Conservation (phyloP, 1,284 basidiomycete species). For the Ustilago loliicola region DNA sequence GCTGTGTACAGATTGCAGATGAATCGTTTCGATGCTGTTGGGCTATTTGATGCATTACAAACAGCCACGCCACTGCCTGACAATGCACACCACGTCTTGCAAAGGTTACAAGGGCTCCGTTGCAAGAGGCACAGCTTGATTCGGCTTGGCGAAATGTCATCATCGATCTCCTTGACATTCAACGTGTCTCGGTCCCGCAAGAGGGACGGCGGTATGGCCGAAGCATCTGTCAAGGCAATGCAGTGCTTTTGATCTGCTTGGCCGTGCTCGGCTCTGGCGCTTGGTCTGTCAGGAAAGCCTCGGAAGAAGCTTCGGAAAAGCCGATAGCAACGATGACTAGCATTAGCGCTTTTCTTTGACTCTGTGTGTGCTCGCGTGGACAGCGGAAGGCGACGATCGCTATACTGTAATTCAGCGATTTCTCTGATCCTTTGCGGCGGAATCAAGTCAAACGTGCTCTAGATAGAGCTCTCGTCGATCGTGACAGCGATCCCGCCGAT, state of each 20-base stretch:
- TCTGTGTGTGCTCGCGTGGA: not conserved
- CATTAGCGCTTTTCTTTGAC: not conserved
- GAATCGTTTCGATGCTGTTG: not conserved
- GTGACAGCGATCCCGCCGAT: slow-evolving; percentile 1
- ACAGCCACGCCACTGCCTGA: not conserved
- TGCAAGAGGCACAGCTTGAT: not conserved
- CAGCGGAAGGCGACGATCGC: not conserved
- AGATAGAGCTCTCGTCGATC: slow-evolving; percentile 1
- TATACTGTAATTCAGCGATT: not conserved
- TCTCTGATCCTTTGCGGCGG: not conserved
- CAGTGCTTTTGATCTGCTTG: not conserved
- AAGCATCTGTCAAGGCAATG: too few species aligned
- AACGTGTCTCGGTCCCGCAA: too few species aligned
- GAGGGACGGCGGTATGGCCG: too few species aligned
- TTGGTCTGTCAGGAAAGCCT: slow-evolving; percentile 1
- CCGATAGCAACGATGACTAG: not conserved
- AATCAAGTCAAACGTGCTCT: too few species aligned
- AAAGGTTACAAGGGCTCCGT: too few species aligned
- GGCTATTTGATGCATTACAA: not conserved
- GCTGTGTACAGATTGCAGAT: not conserved
- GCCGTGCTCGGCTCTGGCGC: not conserved
- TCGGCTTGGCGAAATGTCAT: slow-evolving; percentile 1
- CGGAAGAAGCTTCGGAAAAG: slow-evolving; percentile 23
- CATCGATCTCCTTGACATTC: not conserved
- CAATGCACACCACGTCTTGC: not conserved